A percentile compares a stretch with the other conserved stretches of the same genome.
phyloP scores from a whole-genome alignment of 2,329 filamentous ascomycete species.

The Bisporella sp. region DNA sequence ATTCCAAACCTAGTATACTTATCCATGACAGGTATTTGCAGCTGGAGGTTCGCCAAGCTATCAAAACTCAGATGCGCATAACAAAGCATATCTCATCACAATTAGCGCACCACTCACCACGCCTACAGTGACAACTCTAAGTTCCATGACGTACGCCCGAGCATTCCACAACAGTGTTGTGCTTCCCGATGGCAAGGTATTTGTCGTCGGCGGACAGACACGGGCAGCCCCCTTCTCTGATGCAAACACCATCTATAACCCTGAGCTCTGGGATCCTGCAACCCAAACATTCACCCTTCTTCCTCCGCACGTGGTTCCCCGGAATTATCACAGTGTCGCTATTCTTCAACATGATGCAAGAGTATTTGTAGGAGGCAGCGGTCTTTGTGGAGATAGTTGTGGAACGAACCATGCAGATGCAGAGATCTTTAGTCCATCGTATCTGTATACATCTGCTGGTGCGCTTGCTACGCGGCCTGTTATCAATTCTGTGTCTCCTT shows the following conservation, averaged over 20 bases:
- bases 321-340: constrained; percentile 43
- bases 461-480: constrained; percentile 32
- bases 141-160: constrained; percentile 32
- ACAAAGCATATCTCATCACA: constrained; percentile 42
- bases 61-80: constrained; percentile 33
- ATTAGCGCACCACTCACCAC: constrained; percentile 28
- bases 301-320: constrained; percentile 32
- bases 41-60: constrained; percentile 43
- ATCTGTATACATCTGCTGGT: constrained; percentile 43
- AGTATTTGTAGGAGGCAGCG: constrained; percentile 44
- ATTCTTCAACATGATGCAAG: constrained; percentile 43
- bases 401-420: constrained; percentile 44
- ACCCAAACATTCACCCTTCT: constrained; percentile 33
- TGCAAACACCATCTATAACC: constrained; percentile 31
- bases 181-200: constrained; percentile 40
- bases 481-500: constrained; percentile 30
- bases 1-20: no score
- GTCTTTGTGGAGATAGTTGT: constrained; percentile 40
- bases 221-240: constrained; percentile 39
- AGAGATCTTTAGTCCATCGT: constrained; percentile 49
- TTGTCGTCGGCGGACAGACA: constrained; percentile 41
- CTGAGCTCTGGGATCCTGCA: constrained; percentile 40
- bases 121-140: constrained; percentile 26
- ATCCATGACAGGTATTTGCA: constrained; percentile 31
- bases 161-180: constrained; percentile 40